Evolutionary conservation across 331 rosid genomes (phyloP).

Genomic region (Cydonia oblonga): DNA sequence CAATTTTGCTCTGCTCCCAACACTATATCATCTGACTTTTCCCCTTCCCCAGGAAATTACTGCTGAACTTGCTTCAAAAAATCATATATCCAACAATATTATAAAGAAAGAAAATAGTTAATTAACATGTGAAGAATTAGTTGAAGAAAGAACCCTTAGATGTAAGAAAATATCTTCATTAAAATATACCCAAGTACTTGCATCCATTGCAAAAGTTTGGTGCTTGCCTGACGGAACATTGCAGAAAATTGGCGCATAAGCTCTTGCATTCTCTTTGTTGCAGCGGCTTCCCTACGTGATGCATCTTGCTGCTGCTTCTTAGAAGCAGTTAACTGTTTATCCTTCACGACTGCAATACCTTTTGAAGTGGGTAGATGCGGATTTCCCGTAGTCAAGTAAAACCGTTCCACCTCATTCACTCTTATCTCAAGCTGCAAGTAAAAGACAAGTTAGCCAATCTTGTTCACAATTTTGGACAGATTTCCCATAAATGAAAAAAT

Average conservation of each 20-base stretch:
- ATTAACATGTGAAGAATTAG: background rate
- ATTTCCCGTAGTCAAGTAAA: conserved; percentile 19
- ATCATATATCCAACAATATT: background rate
- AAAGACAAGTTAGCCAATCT: conserved; percentile 1
- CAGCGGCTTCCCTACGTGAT: conserved; percentile 27
- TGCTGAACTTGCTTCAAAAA: background rate
- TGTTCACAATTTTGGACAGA: background rate
- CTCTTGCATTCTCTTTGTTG: conserved; percentile 59
- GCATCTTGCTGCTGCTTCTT: conserved; percentile 41
- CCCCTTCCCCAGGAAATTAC: background rate
- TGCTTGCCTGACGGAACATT: conserved; percentile 49
- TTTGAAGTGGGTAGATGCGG: conserved; percentile 24
- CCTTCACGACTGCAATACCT: conserved; percentile 25
- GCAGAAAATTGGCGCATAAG: conserved; percentile 47
- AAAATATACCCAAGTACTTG: background rate
- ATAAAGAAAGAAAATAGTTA: background rate
- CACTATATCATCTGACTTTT: background rate
- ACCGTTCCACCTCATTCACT: conserved; percentile 42
- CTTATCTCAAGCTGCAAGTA: conserved; percentile 46
- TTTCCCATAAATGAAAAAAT: background rate
- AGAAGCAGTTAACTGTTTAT: conserved; percentile 16
- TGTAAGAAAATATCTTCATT: background rate
- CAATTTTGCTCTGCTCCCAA: background rate
- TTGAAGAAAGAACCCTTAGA: background rate
- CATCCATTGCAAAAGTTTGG: background rate